These are phyloP conservation scores for Aspergillus texensis DNA, from an alignment of 2,329 filamentous ascomycete genomes.

Conservation along the genomic window DNA sequence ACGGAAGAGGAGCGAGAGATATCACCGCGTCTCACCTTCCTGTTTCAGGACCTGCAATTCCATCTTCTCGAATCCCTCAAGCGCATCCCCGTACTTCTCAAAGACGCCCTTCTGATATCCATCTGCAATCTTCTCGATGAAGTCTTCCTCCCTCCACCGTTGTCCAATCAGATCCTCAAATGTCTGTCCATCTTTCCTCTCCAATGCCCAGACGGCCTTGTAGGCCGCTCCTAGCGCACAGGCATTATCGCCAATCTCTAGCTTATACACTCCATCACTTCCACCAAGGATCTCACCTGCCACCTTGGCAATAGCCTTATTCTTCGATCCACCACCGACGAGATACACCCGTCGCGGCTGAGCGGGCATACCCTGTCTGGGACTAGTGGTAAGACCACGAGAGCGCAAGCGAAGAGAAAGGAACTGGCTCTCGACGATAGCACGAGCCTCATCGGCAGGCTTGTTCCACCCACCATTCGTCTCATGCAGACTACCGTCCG, in stretches of 20 bases:
- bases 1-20: background rate
- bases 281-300: conserved; percentile 88
- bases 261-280: conserved; percentile 84
- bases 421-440: conserved; percentile 93
- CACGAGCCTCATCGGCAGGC: conserved; percentile 73
- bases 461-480: conserved; percentile 56
- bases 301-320: conserved; percentile 83
- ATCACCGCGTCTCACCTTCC: conserved; percentile 16
- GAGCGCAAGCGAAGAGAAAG: conserved; percentile 87
- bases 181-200: conserved; percentile 67
- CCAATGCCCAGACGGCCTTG: conserved; percentile 91
- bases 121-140: conserved; percentile 78
- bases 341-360: conserved; percentile 91
- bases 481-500: conserved; percentile 56
- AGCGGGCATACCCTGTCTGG: conserved; percentile 64
- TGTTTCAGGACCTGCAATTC: conserved; percentile 65
- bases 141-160: conserved; percentile 83
- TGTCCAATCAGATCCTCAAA: conserved; percentile 86
- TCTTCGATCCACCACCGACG: conserved; percentile 87
- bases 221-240: conserved; percentile 93
- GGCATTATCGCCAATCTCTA: conserved; percentile 93
- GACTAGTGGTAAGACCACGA: conserved; percentile 68
- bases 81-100: conserved; percentile 73
- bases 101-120: conserved; percentile 78
- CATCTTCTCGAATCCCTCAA: conserved; percentile 76